These are phyloP conservation scores for Aotearoamyces nothofagi DNA, from an alignment of 2,329 filamentous ascomycete species.

Conservation along the genomic window DNA sequence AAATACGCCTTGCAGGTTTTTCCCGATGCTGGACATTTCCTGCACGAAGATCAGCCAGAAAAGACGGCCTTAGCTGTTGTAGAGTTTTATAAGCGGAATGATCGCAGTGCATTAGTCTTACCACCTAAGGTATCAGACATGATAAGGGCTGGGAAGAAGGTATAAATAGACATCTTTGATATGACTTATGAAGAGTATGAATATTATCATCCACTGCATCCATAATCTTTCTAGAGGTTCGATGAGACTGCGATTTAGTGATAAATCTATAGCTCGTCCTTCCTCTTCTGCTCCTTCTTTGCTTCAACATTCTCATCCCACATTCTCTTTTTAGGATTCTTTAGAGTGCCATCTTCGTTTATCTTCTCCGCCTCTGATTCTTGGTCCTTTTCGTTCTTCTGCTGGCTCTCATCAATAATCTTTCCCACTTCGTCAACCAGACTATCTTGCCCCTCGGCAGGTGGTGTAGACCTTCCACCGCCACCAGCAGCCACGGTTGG, in stretches of 20 bases:
- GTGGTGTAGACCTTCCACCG: constrained; percentile 15
- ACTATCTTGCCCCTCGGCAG: constrained; percentile 16
- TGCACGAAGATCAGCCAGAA: constrained; percentile 88
- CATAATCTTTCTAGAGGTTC: no score
- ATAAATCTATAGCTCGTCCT: constrained; percentile 3
- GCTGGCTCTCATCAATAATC: constrained; percentile 28
- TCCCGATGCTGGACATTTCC: constrained; percentile 88
- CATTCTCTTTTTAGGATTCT: constrained; percentile 30
- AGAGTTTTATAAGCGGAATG: constrained; percentile 87
- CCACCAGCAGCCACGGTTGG: constrained; percentile 34
- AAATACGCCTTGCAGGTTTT: constrained; percentile 95
- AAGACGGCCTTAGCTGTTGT: constrained; percentile 74
- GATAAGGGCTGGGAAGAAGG: constrained; percentile 43
- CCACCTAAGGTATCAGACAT: constrained; percentile 83
- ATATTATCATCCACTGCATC: no score
- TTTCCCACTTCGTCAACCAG: constrained; percentile 38
- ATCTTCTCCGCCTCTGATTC: constrained; percentile 16
- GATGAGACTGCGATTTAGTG: no score
- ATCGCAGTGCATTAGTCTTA: constrained; percentile 68
- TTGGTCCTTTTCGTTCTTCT: constrained; percentile 7
- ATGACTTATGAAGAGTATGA: constrained; percentile 2
- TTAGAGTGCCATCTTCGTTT: constrained; percentile 21
- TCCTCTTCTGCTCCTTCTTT: constrained; percentile 3
- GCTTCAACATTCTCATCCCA: background rate
- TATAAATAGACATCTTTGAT: constrained; percentile 19